Evolutionary conservation across 495 filamentous ascomycete genomes (phyloP).

Genomic region (Cudoniella acicularis): DNA sequence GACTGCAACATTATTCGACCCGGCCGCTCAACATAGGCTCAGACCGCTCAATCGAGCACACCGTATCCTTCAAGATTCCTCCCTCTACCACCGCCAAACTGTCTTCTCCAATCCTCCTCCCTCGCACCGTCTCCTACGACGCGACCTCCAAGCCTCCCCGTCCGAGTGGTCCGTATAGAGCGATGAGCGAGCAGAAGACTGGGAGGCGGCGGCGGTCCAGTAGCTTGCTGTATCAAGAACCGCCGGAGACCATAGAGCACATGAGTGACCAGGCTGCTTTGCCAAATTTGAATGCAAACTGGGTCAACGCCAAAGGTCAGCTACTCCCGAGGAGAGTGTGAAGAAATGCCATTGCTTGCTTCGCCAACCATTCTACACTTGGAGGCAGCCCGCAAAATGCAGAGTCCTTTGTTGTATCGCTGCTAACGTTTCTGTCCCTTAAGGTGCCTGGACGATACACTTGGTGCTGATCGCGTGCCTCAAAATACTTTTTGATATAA

Average conservation of each 20-base stretch:
- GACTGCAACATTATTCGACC: neutral
- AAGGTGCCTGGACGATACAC: conserved; percentile 97
- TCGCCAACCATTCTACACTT: neutral
- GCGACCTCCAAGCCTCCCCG: conserved; percentile 64
- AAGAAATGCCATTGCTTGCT: neutral
- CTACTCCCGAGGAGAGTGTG: neutral
- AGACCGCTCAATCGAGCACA: conserved; percentile 15
- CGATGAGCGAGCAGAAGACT: conserved; percentile 57
- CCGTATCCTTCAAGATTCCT: conserved; percentile 16
- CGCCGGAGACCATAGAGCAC: conserved; percentile 89
- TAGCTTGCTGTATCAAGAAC: conserved; percentile 90
- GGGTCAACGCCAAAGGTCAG: conserved; percentile 97
- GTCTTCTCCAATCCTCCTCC: conserved; percentile 73
- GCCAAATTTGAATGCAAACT: conserved; percentile 94
- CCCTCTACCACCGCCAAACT: conserved; percentile 68
- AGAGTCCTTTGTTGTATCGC: neutral
- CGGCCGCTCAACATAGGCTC: neutral
- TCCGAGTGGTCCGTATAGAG: conserved; percentile 39
- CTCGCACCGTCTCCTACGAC: conserved; percentile 78
- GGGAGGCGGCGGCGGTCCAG: conserved; percentile 86
- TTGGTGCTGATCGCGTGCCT: conserved; percentile 82
- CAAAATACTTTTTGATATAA: conserved; percentile 94
- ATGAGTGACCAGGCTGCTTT: conserved; percentile 91
- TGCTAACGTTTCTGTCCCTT: conserved; percentile 15
- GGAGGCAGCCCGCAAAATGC: neutral